Conservation (phyloP, 1,139 yeast species). For the Sugiyamaella xylanicola region DNA sequence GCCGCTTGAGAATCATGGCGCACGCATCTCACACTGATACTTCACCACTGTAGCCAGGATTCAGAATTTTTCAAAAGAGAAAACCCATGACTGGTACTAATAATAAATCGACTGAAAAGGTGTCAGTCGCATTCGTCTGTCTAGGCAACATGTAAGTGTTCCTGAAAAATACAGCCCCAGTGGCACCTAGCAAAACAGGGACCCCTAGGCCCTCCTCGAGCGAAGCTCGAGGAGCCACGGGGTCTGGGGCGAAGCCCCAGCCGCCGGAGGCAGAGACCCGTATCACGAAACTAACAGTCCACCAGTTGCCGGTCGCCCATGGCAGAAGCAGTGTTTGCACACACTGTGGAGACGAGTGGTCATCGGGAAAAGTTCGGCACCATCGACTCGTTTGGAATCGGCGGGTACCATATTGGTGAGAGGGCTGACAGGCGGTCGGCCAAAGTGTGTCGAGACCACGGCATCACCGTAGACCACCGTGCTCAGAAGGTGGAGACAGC, state of each 20-base stretch:
- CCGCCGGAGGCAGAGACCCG: not conserved
- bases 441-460: slow-evolving; percentile 66
- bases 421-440: slow-evolving; percentile 75
- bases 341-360: slow-evolving; percentile 58
- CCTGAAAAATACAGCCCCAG: no score
- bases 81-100: slow-evolving; percentile 7
- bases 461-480: slow-evolving; percentile 70
- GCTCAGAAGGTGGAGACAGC: slow-evolving; percentile 67
- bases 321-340: slow-evolving; percentile 92
- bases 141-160: slow-evolving; percentile 86
- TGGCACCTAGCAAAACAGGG: no score
- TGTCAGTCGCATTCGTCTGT: slow-evolving; percentile 62
- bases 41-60: not conserved
- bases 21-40: no score
- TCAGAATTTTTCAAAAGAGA: no score
- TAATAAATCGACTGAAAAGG: not conserved
- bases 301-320: slow-evolving; percentile 89
- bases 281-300: slow-evolving; percentile 15
- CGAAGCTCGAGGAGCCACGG: not conserved
- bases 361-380: slow-evolving; percentile 47
- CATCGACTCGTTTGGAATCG: slow-evolving; percentile 89
- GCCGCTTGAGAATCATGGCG: no score
- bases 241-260: not conserved
- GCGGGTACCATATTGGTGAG: slow-evolving; percentile 82
- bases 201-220: not conserved